These are phyloP conservation scores for Dillenia suffruticosa DNA, from an alignment of 164 flowering plant genomes.

Conservation along the genomic window DNA sequence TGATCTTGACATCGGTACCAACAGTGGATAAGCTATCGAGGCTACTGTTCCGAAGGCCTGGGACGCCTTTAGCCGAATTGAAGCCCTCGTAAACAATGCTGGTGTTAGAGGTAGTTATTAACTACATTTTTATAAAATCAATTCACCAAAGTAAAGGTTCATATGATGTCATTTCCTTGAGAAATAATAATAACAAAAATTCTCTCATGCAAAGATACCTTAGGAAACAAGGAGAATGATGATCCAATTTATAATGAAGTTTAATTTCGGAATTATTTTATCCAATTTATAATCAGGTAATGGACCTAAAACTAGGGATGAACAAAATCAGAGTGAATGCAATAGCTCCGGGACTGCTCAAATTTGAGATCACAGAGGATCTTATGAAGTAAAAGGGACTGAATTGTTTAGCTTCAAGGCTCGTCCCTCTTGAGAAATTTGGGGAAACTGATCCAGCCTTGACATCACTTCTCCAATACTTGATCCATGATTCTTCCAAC, in stretches of 20 bases:
- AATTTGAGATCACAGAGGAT: conserved; percentile 1
- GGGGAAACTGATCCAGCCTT: conserved; percentile 1
- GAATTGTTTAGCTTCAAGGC: background rate
- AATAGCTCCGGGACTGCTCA: background rate
- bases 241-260: too few relatives aligned
- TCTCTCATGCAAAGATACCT: too few relatives aligned
- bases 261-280: too few relatives aligned
- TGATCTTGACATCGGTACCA: conserved; percentile 56
- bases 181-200: too few relatives aligned
- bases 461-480: conserved; percentile 5
- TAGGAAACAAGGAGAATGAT: too few relatives aligned
- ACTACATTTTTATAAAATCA: too few relatives aligned
- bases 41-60: conserved; percentile 55
- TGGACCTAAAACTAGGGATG: background rate
- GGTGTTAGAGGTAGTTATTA: conserved; percentile 57
- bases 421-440: background rate
- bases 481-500: background rate
- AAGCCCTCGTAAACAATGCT: conserved; percentile 70
- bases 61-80: conserved; percentile 72
- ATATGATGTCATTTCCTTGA: too few relatives aligned
- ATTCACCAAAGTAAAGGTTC: too few relatives aligned
- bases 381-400: conserved; percentile 5
- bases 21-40: conserved; percentile 36
- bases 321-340: conserved; percentile 2
- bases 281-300: conserved; percentile 11